phyloP scores from a whole-genome alignment of 768 basidiomycete genomes.

The Suillus luteus region DNA sequence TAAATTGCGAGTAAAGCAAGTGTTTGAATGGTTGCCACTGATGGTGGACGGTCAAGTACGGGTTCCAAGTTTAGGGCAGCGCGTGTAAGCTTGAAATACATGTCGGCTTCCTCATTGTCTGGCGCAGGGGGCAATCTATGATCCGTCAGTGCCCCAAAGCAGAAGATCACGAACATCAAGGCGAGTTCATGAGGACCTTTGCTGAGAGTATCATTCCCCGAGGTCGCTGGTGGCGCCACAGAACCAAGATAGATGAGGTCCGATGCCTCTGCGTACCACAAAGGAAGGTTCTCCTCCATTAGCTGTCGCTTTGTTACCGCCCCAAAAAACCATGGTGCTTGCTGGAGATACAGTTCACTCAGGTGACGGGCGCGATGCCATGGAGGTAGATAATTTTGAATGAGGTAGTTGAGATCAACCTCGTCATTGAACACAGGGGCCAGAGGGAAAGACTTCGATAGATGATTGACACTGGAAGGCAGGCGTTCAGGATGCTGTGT shows the following conservation, averaged over 20 bases:
- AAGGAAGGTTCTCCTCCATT: slow-evolving; percentile 63
- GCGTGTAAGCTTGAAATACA: slow-evolving; percentile 61
- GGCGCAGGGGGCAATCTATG: slow-evolving; percentile 51
- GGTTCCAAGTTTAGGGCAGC: slow-evolving; percentile 68
- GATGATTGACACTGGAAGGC: slow-evolving; percentile 24
- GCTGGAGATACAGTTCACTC: slow-evolving; percentile 71
- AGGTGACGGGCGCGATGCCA: slow-evolving; percentile 60
- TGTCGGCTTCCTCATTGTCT: slow-evolving; percentile 52
- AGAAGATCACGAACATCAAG: slow-evolving; percentile 61
- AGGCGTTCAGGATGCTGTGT: slow-evolving; percentile 16
- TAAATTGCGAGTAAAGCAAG: slow-evolving; percentile 71
- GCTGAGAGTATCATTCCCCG: slow-evolving; percentile 18
- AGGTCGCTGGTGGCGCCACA: slow-evolving; percentile 21
- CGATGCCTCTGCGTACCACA: slow-evolving; percentile 60
- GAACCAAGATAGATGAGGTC: slow-evolving; percentile 29
- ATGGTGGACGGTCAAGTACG: slow-evolving; percentile 68
- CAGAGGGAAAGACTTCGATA: slow-evolving; percentile 53
- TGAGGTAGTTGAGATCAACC: slow-evolving; percentile 48
- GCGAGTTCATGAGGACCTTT: slow-evolving; percentile 61
- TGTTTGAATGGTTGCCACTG: slow-evolving; percentile 69
- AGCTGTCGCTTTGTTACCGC: slow-evolving; percentile 65
- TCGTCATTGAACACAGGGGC: slow-evolving; percentile 36
- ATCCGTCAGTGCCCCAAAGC: slow-evolving; percentile 63
- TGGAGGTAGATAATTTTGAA: slow-evolving; percentile 54
- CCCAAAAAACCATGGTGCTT: slow-evolving; percentile 80